Conservation (phyloP, 306 rosid species). For the Prunus fruticosa region DNA sequence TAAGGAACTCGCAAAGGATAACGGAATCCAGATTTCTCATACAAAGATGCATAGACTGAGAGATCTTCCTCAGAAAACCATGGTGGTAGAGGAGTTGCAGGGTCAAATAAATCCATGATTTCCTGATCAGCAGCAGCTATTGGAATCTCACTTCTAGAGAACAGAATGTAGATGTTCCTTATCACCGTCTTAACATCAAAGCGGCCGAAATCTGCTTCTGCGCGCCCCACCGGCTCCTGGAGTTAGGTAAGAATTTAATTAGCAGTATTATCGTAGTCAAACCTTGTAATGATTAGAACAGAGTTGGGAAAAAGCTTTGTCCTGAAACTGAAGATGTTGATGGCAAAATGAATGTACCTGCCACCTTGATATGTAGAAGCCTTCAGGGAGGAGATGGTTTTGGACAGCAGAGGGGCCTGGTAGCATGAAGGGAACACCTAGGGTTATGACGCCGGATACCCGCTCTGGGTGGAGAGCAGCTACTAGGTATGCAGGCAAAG, state of each 20-base stretch:
- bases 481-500: constrained; percentile 41
- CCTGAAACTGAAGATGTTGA: no score
- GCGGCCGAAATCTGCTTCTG: constrained; percentile 57
- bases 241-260: background rate
- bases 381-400: constrained; percentile 43
- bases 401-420: constrained; percentile 28
- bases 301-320: no score
- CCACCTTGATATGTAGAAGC: constrained; percentile 50
- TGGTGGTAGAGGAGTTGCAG: constrained; percentile 50
- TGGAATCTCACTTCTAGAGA: constrained; percentile 59
- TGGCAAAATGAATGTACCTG: constrained; percentile 25
- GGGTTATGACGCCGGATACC: constrained; percentile 43
- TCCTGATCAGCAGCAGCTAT: constrained; percentile 46
- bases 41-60: constrained; percentile 38
- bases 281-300: no score
- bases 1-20: constrained; percentile 63
- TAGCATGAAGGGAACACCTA: constrained; percentile 47
- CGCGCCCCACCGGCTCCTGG: constrained; percentile 62
- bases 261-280: background rate
- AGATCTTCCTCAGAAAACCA: constrained; percentile 64
- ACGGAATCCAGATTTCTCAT: constrained; percentile 55
- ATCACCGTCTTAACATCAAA: constrained; percentile 47
- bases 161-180: constrained; percentile 53
- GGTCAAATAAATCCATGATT: constrained; percentile 61
- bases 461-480: constrained; percentile 40